phyloP scores from a whole-genome alignment of 208 protist species.

The Trypanosoma mega region DNA sequence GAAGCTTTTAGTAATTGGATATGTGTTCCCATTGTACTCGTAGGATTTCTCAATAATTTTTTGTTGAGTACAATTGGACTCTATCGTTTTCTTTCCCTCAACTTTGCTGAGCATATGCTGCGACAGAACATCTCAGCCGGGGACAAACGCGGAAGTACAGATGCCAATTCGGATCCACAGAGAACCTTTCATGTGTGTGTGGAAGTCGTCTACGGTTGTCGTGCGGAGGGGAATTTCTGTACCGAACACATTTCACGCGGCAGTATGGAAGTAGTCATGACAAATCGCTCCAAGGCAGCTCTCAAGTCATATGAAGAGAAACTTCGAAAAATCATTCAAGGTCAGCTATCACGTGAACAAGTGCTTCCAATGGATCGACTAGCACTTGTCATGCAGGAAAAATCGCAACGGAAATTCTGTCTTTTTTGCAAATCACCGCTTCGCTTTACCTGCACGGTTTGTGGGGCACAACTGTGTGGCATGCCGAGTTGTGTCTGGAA shows the following conservation, averaged over 20 bases:
- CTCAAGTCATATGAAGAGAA: slow-evolving; percentile 64
- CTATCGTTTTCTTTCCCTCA: slow-evolving; percentile 63
- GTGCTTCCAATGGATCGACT: slow-evolving; percentile 40
- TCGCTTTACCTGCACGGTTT: slow-evolving; percentile 62
- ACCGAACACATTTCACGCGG: slow-evolving; percentile 72
- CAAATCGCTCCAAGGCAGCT: slow-evolving; percentile 34
- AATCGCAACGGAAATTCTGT: slow-evolving; percentile 32
- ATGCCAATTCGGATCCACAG: not conserved
- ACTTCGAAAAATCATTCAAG: slow-evolving; percentile 46
- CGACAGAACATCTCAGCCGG: slow-evolving; percentile 29
- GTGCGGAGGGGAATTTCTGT: slow-evolving; percentile 67
- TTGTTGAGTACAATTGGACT: slow-evolving; percentile 47
- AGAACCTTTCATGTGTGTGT: slow-evolving; percentile 40
- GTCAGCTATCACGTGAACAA: slow-evolving; percentile 29
- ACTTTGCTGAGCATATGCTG: slow-evolving; percentile 68
- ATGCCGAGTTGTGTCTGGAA: slow-evolving; percentile 37
- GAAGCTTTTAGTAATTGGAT: slow-evolving; percentile 66
- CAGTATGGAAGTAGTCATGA: slow-evolving; percentile 41
- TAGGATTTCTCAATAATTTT: slow-evolving; percentile 60
- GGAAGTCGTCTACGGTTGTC: slow-evolving; percentile 84
- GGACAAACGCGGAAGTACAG: not conserved
- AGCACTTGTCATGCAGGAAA: slow-evolving; percentile 7
- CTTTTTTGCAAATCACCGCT: slow-evolving; percentile 46
- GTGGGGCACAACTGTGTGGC: slow-evolving; percentile 70
- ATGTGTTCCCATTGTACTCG: slow-evolving; percentile 64